Base-by-base conservation (phyloP, 257 asterid genomes). In the Sherardia arvensis region DNA sequence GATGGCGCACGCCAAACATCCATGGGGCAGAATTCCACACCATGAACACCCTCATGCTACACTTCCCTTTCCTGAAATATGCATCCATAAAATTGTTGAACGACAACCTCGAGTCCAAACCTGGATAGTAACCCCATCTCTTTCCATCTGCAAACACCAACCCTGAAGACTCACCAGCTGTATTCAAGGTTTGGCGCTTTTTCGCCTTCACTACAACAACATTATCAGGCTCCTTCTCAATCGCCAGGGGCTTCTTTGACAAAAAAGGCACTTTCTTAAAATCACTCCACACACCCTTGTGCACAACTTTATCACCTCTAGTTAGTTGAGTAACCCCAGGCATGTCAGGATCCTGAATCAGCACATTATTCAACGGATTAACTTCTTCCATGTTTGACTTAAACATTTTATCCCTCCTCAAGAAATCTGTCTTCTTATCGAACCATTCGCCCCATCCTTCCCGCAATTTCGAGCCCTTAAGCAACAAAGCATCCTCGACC, bases 381-480 rank as follows among this genome's bases (percentile, higher is more conserved):
- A 93, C 71, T 48, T 61, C 74, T 78, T 93, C 97, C 38, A 93
- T 55, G 71, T 80, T 85, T 5, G 99, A 90, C 77, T 82, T 87
- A 59, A 90, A 87, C 95, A 90, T 85, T 25, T 84, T 72, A 71
- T 90, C 99, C 73, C 94, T 86, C 77, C 96, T 83, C 66, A 93
- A 76, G 53, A 90, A 90, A 76, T 87, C 95, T 14, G 80, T 90
- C 74, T 93, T 93, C 78, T 85, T 93, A 33, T 93, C 96, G 49
- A 93, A 93, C 99, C 99, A 93, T 47, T 84, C 91, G 28, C 96
- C 99, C 99, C 99, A 93, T 11, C 97, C 99, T 69, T 87, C 93
- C 85, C 96, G 83, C 77, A 93, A 78, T 10, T 77, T 75, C 3
- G 99, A 93, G 27, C 91, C 95, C 76, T 90, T 93, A 80, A 90